phyloP scores from a whole-genome alignment of 371 early-diverging fungal species.

The Nematocida minor region DNA sequence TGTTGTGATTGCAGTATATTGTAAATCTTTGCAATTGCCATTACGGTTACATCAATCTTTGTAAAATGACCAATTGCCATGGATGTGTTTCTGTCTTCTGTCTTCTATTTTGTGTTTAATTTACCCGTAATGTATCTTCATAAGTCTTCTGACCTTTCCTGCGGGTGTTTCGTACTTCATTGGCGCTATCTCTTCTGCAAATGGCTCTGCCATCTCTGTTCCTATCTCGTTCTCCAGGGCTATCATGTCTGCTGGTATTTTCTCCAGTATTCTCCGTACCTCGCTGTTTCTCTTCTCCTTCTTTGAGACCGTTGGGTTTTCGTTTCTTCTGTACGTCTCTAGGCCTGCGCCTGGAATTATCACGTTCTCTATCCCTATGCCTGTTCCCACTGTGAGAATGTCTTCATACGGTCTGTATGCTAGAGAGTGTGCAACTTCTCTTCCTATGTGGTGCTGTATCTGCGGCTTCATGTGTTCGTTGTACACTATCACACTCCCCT shows the following conservation, averaged over 20 bases:
- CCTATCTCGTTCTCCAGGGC: slow-evolving; percentile 33
- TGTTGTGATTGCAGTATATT: too few relatives aligned
- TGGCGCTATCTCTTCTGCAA: slow-evolving; percentile 32
- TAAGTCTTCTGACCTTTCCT: slow-evolving; percentile 44
- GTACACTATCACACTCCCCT: slow-evolving; percentile 69
- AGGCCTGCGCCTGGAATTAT: slow-evolving; percentile 73
- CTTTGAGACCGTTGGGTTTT: slow-evolving; percentile 14
- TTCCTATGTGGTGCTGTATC: slow-evolving; percentile 73
- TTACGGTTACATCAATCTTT: too few relatives aligned
- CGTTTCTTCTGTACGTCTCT: slow-evolving; percentile 1
- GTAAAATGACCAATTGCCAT: too few relatives aligned
- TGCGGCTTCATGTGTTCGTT: slow-evolving; percentile 72
- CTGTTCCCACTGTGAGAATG: slow-evolving; percentile 81
- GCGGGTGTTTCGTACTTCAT: slow-evolving; percentile 47
- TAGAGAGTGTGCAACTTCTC: slow-evolving; percentile 67
- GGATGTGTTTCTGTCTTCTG: too few relatives aligned
- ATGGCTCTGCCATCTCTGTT: slow-evolving; percentile 17
- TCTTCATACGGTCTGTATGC: slow-evolving; percentile 89
- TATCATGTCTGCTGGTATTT: slow-evolving; percentile 48
- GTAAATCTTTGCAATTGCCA: too few relatives aligned
- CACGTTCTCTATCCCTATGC: slow-evolving; percentile 73
- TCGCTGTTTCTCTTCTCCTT: slow-evolving; percentile 22
- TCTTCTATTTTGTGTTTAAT: too few relatives aligned
- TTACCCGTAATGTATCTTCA: slow-evolving; percentile 36
- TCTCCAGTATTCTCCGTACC: slow-evolving; percentile 38